These are phyloP conservation scores for Pseudozyma tsukubaensis DNA, from an alignment of 1,284 basidiomycete species.

Conservation along the genomic window DNA sequence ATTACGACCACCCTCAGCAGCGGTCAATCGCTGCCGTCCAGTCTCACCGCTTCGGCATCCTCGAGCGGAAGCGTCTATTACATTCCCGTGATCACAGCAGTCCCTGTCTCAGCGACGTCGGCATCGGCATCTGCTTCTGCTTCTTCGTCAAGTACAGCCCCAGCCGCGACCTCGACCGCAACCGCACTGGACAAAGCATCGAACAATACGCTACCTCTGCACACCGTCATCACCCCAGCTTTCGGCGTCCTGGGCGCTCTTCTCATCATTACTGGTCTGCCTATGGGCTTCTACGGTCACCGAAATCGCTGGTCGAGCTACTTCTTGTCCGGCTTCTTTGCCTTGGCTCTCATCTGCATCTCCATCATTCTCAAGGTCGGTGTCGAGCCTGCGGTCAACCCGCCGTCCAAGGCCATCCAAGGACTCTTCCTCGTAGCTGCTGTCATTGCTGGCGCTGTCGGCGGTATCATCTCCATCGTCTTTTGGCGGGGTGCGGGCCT, in stretches of 20 bases:
- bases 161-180: conserved; percentile 13
- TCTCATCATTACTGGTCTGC: conserved; percentile 87
- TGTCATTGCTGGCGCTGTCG: conserved; percentile 81
- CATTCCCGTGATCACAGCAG: conserved; percentile 34
- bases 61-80: conserved; percentile 36
- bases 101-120: conserved; percentile 15
- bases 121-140: conserved; percentile 1
- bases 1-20: conserved; percentile 40
- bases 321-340: conserved; percentile 81
- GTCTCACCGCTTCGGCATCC: conserved; percentile 33
- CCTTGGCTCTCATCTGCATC: conserved; percentile 83
- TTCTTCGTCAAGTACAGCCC: no score
- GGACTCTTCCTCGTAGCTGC: conserved; percentile 90
- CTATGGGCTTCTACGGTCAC: conserved; percentile 88
- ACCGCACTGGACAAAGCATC: conserved; percentile 9
- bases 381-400: conserved; percentile 81
- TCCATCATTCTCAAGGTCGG: conserved; percentile 91
- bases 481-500: conserved; percentile 51
- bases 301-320: conserved; percentile 51
- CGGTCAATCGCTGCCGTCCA: conserved; percentile 40
- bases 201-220: conserved; percentile 36
- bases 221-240: conserved; percentile 78
- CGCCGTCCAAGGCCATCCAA: conserved; percentile 80
- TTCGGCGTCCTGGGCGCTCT: conserved; percentile 89
- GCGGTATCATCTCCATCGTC: conserved; percentile 76